Percentiles rank a stretch among this genome's conserved stretches.
phyloP scores from a whole-genome alignment of 116 monocot genomes.

The Cymodocea nodosa region DNA sequence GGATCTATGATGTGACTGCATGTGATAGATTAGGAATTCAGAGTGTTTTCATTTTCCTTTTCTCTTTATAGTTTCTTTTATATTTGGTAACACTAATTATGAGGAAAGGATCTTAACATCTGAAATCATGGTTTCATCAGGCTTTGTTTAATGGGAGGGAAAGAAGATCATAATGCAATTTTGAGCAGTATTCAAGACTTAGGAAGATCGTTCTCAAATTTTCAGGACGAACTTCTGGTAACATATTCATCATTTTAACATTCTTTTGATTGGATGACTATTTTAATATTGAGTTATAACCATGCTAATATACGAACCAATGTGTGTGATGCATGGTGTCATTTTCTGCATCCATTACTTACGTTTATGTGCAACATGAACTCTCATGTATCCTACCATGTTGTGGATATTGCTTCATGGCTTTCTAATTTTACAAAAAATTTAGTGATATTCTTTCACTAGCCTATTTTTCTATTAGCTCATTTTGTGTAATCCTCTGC shows the following conservation, averaged over 20 bases:
- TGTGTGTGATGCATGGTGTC: neutral
- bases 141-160: slow-evolving; percentile 73
- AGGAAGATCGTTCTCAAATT: slow-evolving; percentile 64
- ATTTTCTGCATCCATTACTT: too few species aligned
- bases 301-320: neutral
- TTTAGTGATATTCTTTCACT: neutral
- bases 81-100: too few species aligned
- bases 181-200: slow-evolving; percentile 71
- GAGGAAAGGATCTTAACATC: too few species aligned
- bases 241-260: neutral
- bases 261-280: too few species aligned
- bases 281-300: neutral
- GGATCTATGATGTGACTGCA: too few species aligned
- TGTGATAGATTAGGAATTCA: too few species aligned
- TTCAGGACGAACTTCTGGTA: slow-evolving; percentile 96
- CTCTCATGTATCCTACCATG: neutral
- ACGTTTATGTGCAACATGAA: neutral
- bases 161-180: slow-evolving; percentile 67
- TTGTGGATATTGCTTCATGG: neutral
- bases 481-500: too few species aligned
- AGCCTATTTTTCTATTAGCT: neutral
- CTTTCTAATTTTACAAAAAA: neutral
- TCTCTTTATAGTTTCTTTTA: too few species aligned
- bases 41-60: too few species aligned
- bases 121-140: slow-evolving; percentile 15